Conservation (phyloP, 495 filamentous ascomycete genomes). For the Corynascus novoguineensis region DNA sequence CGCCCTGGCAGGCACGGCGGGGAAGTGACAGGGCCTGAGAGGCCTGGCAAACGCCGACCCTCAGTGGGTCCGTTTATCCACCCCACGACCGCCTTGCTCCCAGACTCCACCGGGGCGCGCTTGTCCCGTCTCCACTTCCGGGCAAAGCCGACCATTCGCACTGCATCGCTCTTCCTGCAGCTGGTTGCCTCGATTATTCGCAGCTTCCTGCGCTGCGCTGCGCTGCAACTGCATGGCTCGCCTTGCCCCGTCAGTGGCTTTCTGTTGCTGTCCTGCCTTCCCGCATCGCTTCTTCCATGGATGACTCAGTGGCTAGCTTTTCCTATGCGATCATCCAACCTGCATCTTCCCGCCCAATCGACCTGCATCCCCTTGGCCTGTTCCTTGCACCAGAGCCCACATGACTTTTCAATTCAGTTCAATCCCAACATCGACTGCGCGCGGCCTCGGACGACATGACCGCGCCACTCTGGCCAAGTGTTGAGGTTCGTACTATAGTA, state of each 20-base stretch:
- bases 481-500: neutral
- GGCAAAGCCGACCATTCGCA: no score
- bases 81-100: constrained; percentile 1
- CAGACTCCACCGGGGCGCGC: constrained; percentile 9
- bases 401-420: no score
- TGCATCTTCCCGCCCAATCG: constrained; percentile 22
- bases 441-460: constrained; percentile 8
- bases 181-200: constrained; percentile 8
- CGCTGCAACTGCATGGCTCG: constrained; percentile 6
- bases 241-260: constrained; percentile 10
- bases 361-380: constrained; percentile 5
- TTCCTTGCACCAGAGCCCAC: constrained; percentile 10
- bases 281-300: constrained; percentile 3
- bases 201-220: neutral
- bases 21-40: constrained; percentile 10
- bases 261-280: constrained; percentile 1
- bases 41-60: neutral
- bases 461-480: constrained; percentile 13
- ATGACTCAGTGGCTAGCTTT: constrained; percentile 13
- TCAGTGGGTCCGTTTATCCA: constrained; percentile 2
- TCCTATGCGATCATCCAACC: constrained; percentile 10
- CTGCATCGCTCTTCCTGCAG: constrained; percentile 4
- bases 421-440: constrained; percentile 12
- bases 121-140: constrained; percentile 4
- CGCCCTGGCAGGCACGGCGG: constrained; percentile 14